Percentiles rank a stretch among this genome's conserved stretches.
These are phyloP conservation scores for Colletotrichum sp. DNA, from an alignment of 2,329 filamentous ascomycete genomes.

Conservation along the genomic window DNA sequence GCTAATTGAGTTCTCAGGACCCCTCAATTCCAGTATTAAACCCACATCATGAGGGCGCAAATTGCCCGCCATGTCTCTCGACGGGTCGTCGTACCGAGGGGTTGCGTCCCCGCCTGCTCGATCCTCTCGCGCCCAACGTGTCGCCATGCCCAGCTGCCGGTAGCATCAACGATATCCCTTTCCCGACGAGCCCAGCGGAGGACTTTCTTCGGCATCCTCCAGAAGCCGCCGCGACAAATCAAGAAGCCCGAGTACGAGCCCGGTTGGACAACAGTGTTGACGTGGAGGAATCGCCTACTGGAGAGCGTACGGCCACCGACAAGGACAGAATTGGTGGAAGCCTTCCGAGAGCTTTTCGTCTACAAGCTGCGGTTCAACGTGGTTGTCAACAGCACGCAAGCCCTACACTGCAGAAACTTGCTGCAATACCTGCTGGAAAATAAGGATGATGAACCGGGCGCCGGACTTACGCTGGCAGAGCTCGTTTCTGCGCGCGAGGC, in stretches of 20 bases:
- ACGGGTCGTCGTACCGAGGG: constrained; percentile 37
- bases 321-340: constrained; percentile 65
- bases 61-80: constrained; percentile 50
- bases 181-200: constrained; percentile 28
- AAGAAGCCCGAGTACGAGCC: constrained; percentile 70
- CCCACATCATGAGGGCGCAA: constrained; percentile 48
- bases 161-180: constrained; percentile 25
- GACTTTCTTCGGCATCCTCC: constrained; percentile 68
- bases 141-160: constrained; percentile 27
- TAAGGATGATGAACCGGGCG: constrained; percentile 34
- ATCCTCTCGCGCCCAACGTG: constrained; percentile 30
- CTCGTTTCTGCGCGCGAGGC: constrained; percentile 50
- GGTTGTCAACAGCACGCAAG: constrained; percentile 70
- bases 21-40: constrained; percentile 6
- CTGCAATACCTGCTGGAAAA: constrained; percentile 63
- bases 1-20: neutral
- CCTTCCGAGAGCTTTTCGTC: constrained; percentile 68
- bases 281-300: constrained; percentile 67
- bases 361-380: constrained; percentile 54
- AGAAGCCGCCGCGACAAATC: constrained; percentile 62
- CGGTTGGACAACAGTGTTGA: constrained; percentile 74
- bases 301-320: constrained; percentile 70
- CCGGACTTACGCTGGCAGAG: constrained; percentile 41
- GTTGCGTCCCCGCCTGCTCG: constrained; percentile 37
- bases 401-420: constrained; percentile 59